A percentile compares a stretch with the other conserved stretches of the same genome.
Evolutionary conservation across 441 rosid genomes (phyloP).

Genomic region (Corymbia citriodora): DNA sequence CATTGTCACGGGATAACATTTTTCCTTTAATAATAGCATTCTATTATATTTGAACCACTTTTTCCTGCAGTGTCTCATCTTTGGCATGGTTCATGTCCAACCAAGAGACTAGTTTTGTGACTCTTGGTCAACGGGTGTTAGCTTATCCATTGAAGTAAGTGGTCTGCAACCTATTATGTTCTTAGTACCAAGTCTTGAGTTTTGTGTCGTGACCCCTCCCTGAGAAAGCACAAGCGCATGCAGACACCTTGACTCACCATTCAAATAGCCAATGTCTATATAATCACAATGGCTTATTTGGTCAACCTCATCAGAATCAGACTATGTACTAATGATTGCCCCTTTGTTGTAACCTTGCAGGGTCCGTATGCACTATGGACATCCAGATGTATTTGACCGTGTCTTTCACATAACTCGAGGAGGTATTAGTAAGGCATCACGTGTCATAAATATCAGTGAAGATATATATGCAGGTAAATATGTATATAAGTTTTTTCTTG

Average conservation of each 20-base stretch:
- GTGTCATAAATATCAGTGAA: slow-evolving; percentile 94
- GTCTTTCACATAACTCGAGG: slow-evolving; percentile 94
- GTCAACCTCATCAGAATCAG: background rate
- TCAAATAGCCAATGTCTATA: background rate
- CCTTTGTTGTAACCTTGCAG: slow-evolving; percentile 24
- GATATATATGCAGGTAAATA: slow-evolving; percentile 86
- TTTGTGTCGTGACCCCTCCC: background rate
- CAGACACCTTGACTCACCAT: background rate
- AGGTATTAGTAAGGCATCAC: slow-evolving; percentile 97
- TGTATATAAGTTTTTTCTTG: background rate
- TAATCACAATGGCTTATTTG: background rate
- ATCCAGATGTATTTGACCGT: slow-evolving; percentile 98
- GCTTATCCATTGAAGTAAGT: slow-evolving; percentile 96
- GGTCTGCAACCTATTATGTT: background rate
- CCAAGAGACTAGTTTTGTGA: slow-evolving; percentile 98
- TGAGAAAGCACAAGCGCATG: background rate
- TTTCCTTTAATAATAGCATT: background rate
- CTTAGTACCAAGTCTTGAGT: background rate
- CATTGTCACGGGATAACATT: background rate
- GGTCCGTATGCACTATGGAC: slow-evolving; percentile 99
- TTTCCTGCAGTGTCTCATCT: slow-evolving; percentile 83
- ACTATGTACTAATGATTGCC: background rate
- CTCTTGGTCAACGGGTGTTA: slow-evolving; percentile 91
- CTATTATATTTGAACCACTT: slow-evolving; percentile 8
- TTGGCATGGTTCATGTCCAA: slow-evolving; percentile 99